Base-by-base conservation (phyloP, 108 stramenopile species). In the Nitzschia sp. region DNA sequence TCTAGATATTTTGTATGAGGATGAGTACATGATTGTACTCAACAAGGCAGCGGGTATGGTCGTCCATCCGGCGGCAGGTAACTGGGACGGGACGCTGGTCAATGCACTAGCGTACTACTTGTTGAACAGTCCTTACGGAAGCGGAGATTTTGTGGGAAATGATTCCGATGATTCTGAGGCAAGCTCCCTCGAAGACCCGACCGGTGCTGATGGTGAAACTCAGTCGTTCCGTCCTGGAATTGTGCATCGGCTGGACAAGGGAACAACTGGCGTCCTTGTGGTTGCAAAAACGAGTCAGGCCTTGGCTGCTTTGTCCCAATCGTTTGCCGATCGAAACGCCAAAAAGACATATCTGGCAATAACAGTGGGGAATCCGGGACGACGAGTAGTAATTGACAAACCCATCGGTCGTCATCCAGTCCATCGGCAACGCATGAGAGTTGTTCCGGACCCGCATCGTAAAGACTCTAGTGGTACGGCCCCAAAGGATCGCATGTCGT, bases 21-120 rank as follows among this genome's bases (percentile, higher is more conserved):
- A 98, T 71, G 92, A 94, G 48, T 83, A 95, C 68, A 89, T 96
- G 80, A 84, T 97, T 69, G 96, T 92, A 5, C 55, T 97, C 21
- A 95, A 94, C 70, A 98, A 98, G 75, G 83, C 88, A 26, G 94
- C 94, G 18, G 94, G 91, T 34, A 97, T 98, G 93, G 98, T 98
- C 1, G 96, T 97, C 0, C 98, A 98, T 70, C 98, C 98, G 28
- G 98, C 97, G n/a, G 92, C 94, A 18, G 98, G 98, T n/a, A 94
- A 94, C 63, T 94, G 96, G 92, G 90, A 93, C 66, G 94, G 92
- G 46, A 98, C 98, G 17, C 82, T 98, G 19, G 96, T 96, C 2
- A 98, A 98, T 75, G 98, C 97, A 15, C 76, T 98, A n/a, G 89
- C 95, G 0, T 80, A 91, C 67, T 96, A 97, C 78, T 73, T 97